phyloP scores from a whole-genome alignment of 1,284 basidiomycete genomes.

The Prillingera fragicola region DNA sequence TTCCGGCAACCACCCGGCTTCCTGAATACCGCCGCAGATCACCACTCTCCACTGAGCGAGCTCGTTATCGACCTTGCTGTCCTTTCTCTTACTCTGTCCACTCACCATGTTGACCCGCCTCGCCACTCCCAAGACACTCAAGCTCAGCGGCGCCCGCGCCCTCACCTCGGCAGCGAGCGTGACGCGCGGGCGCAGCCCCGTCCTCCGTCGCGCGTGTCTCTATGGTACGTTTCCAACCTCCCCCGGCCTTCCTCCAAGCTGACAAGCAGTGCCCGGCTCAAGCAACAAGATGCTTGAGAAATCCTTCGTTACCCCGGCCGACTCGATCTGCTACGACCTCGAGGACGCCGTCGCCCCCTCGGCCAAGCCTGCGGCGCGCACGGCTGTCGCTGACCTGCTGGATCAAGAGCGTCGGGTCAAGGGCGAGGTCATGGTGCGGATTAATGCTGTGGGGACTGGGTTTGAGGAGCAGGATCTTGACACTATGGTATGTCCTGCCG shows the following conservation, averaged over 20 bases:
- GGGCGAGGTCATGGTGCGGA: constrained; percentile 62
- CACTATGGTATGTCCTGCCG: constrained; percentile 54
- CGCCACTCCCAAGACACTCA: background rate
- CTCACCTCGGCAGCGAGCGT: constrained; percentile 6
- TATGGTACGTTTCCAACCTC: constrained; percentile 27
- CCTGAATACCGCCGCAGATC: constrained; percentile 4
- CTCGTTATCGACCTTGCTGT: too few species aligned
- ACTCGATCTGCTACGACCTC: constrained; percentile 76
- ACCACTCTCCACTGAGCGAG: constrained; percentile 6
- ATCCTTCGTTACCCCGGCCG: constrained; percentile 59
- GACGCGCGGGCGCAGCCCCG: too few species aligned
- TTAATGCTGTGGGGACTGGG: constrained; percentile 68
- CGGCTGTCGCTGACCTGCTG: constrained; percentile 58
- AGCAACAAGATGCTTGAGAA: constrained; percentile 75
- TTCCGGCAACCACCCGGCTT: constrained; percentile 3
- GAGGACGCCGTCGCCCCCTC: constrained; percentile 72
- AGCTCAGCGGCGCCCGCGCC: constrained; percentile 6
- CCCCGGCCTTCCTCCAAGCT: background rate
- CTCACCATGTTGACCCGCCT: background rate
- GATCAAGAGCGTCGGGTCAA: constrained; percentile 34
- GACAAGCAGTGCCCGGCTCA: constrained; percentile 61
- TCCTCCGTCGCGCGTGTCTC: constrained; percentile 39
- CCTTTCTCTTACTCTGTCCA: constrained; percentile 3
- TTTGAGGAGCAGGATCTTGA: constrained; percentile 67
- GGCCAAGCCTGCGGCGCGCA: constrained; percentile 62